phyloP scores from a whole-genome alignment of 2,329 filamentous ascomycete species.

The Arthroderma uncinatum region DNA sequence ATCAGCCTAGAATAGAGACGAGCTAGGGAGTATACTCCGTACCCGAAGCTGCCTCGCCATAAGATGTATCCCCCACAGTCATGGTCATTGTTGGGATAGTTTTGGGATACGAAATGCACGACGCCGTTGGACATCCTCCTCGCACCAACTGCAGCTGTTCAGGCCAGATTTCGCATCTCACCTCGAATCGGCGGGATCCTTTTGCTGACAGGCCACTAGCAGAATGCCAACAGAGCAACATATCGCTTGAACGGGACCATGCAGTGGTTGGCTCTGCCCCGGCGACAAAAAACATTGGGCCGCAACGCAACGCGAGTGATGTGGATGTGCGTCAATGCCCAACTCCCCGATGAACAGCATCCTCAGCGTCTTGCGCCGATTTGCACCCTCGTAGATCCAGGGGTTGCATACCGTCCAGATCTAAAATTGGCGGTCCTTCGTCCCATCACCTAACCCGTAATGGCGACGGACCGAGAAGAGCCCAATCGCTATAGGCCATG shows the following conservation, averaged over 20 bases:
- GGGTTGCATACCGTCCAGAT: slow-evolving; percentile 1
- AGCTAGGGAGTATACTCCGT: neutral
- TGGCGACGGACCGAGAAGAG: neutral
- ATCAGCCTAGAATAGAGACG: neutral
- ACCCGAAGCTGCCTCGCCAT: neutral
- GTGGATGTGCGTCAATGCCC: slow-evolving; percentile 6
- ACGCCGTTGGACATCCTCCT: neutral
- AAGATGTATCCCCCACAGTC: neutral
- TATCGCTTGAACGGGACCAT: slow-evolving; percentile 5
- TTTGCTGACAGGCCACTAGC: neutral
- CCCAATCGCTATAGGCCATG: neutral
- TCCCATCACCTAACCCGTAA: neutral
- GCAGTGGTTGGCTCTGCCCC: neutral
- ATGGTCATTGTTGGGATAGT: neutral
- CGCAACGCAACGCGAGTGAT: slow-evolving; percentile 6
- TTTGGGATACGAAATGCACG: neutral
- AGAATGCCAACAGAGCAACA: slow-evolving; percentile 5
- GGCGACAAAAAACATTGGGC: slow-evolving; percentile 2
- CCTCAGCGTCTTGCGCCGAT: neutral
- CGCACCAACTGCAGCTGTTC: slow-evolving; percentile 2
- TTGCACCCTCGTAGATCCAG: slow-evolving; percentile 1
- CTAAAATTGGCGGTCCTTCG: neutral
- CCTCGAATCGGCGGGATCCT: neutral
- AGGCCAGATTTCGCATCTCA: neutral
- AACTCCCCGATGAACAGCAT: slow-evolving; percentile 4